Base-by-base conservation (phyloP, 805 yeast species). In the Suhomyces tanzawaensis region DNA sequence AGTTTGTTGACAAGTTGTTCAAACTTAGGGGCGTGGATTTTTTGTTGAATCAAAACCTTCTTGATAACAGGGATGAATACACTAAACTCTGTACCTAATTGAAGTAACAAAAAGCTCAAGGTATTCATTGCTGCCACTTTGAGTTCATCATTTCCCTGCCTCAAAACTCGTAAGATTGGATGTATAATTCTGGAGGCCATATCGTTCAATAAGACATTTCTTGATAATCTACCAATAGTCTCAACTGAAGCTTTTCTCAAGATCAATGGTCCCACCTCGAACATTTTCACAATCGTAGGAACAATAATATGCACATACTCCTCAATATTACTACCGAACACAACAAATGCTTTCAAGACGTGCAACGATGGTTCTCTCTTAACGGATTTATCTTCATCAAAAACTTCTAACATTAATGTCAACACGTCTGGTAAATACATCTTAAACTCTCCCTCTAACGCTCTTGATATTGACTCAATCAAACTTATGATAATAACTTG, bases 381-480 rank as follows among this genome's bases (percentile, higher is more conserved):
- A 1, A 72, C 71, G 0, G 87, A 73, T 41, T 74, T 79, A 42
- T 83, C 93, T 36, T 77, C 78, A 37, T 86, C 95, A 34, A 93
- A 68, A 4, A 87, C 83, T 34, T 82, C 81, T 30, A 93, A 66
- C 53, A 93, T 71, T 29, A 86, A 65, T 0, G 93, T 86, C 29
- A 93, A 70, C 2, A 93, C 77, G 18, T 79, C 79, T 1, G 96
- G 85, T 42, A 93, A 68, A 54, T 83, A 82, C 58, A 82, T 72
- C 50, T 88, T 93, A 66, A 93, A 93, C 54, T 93, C 99, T 6
- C 95, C 95, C 40, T 88, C 95, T 34, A 93, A 66, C 0, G 97
- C 89, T 36, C 76, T 77, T 0, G 96, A 85, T 21, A 93, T 77
- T 3, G 89, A 78, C 55, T 91, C 97, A 16, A 90, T 77, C 23